Conservation (phyloP, 2,329 filamentous ascomycete genomes). For the Arthrobotrys iridis region DNA sequence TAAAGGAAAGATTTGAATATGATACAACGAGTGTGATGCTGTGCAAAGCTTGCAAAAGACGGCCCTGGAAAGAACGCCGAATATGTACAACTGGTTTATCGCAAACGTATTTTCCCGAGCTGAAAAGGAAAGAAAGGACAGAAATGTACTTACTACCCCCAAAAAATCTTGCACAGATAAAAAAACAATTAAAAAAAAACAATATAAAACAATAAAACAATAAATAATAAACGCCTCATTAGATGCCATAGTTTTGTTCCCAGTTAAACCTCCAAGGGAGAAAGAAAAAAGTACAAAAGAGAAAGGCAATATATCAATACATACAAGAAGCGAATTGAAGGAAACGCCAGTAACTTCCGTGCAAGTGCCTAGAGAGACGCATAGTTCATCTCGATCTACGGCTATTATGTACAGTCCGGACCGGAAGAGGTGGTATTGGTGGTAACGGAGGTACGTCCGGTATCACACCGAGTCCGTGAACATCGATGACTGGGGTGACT, state of each 20-base stretch:
- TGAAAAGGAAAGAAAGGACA: neutral
- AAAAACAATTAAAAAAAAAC: neutral
- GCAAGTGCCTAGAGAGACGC: conserved; percentile 17
- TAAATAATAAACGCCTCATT: conserved; percentile 40
- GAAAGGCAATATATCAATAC: conserved; percentile 27
- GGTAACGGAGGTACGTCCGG: conserved; percentile 46
- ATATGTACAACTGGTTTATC: conserved; percentile 2
- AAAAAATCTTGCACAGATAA: too few relatives aligned
- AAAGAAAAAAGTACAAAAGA: conserved; percentile 3
- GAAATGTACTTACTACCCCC: neutral
- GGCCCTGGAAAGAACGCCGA: conserved; percentile 5
- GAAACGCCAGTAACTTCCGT: conserved; percentile 16
- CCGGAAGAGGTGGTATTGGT: conserved; percentile 23
- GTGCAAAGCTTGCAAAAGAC: neutral
- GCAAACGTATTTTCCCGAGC: neutral
- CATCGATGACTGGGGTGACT: conserved; percentile 26
- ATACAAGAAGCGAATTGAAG: conserved; percentile 30
- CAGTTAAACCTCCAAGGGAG: conserved; percentile 2
- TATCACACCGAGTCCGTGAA: conserved; percentile 43
- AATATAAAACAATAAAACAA: neutral
- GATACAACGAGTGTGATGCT: conserved; percentile 4
- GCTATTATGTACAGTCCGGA: conserved; percentile 42
- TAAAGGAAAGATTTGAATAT: conserved; percentile 1
- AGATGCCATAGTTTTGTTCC: conserved; percentile 45
- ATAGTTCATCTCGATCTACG: conserved; percentile 41